A percentile compares a stretch with the other conserved stretches of the same genome.
Conservation (phyloP, 108 stramenopile species). For the Pelagomonas calceolata region DNA sequence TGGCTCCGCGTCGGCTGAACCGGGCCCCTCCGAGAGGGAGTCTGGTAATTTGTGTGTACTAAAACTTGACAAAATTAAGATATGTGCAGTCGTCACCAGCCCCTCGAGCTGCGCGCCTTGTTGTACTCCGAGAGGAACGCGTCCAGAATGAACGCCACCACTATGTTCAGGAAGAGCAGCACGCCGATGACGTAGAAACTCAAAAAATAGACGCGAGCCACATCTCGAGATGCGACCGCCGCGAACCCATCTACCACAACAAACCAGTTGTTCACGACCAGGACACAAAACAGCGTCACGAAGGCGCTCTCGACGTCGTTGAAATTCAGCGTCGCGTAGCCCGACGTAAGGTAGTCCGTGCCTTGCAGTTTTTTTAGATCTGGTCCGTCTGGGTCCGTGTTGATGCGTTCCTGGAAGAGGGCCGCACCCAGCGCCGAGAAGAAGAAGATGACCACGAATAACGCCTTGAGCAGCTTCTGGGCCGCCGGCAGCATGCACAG, state of each 20-base stretch:
- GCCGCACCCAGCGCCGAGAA: constrained; percentile 52
- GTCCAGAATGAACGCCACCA: constrained; percentile 42
- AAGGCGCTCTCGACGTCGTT: constrained; percentile 62
- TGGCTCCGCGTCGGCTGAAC: too few relatives aligned
- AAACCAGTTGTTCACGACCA: constrained; percentile 73
- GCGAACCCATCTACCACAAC: constrained; percentile 30
- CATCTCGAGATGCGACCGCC: constrained; percentile 35
- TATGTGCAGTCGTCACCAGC: too few relatives aligned
- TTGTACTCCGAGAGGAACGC: constrained; percentile 5
- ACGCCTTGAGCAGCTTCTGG: constrained; percentile 30
- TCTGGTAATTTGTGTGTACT: too few relatives aligned
- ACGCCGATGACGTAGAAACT: constrained; percentile 58
- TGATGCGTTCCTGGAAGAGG: constrained; percentile 56
- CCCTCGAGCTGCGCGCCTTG: background rate
- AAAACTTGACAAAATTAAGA: too few relatives aligned
- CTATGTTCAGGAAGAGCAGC: constrained; percentile 58
- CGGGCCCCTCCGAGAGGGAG: too few relatives aligned
- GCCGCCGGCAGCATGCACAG: constrained; percentile 50
- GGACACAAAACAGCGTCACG: constrained; percentile 63
- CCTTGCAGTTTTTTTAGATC: constrained; percentile 39
- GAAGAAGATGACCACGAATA: constrained; percentile 48
- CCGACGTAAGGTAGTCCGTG: constrained; percentile 45
- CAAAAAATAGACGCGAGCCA: constrained; percentile 52
- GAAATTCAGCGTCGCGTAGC: constrained; percentile 71
- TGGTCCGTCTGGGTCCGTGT: constrained; percentile 50